These are phyloP conservation scores for Talaromyces trachyspermus DNA, from an alignment of 495 filamentous ascomycete species.

Conservation along the genomic window DNA sequence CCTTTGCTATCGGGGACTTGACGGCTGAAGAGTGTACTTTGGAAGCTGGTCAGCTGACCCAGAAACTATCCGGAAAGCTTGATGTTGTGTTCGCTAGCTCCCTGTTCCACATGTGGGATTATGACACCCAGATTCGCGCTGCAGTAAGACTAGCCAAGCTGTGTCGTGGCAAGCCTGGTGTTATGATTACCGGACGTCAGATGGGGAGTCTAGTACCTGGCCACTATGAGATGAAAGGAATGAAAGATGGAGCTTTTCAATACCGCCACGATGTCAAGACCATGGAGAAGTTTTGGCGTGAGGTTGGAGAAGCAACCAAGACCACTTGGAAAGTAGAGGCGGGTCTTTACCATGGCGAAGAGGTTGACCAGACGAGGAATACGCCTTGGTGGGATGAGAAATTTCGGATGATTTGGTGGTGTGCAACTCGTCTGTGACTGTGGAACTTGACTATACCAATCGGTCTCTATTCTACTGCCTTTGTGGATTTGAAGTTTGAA, in stretches of 20 bases:
- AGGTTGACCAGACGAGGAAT: slow-evolving; percentile 9
- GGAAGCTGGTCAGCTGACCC: slow-evolving; percentile 10
- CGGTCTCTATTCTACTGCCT: neutral
- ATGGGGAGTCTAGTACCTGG: slow-evolving; percentile 24
- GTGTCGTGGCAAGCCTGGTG: slow-evolving; percentile 21
- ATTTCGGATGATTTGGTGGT: slow-evolving; percentile 16
- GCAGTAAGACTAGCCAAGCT: slow-evolving; percentile 28
- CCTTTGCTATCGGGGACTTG: slow-evolving; percentile 27
- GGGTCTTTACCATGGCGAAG: slow-evolving; percentile 10
- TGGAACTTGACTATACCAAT: no score
- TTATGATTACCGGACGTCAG: slow-evolving; percentile 38
- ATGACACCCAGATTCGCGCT: slow-evolving; percentile 26
- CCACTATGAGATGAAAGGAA: slow-evolving; percentile 15
- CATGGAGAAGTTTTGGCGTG: slow-evolving; percentile 38
- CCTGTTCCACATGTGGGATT: slow-evolving; percentile 40
- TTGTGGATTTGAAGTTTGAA: neutral
- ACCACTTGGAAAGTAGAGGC: slow-evolving; percentile 34
- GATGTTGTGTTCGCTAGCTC: slow-evolving; percentile 34
- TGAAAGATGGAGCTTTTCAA: slow-evolving; percentile 8
- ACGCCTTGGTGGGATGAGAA: slow-evolving; percentile 11
- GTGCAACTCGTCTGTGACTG: slow-evolving; percentile 15
- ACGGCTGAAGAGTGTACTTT: slow-evolving; percentile 3
- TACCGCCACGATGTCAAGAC: slow-evolving; percentile 36
- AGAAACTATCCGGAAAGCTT: slow-evolving; percentile 22
- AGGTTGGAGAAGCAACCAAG: slow-evolving; percentile 31